Evolutionary conservation across 2,329 filamentous ascomycete species (phyloP).

Genomic region (Ceratocystis eucalypticola): DNA sequence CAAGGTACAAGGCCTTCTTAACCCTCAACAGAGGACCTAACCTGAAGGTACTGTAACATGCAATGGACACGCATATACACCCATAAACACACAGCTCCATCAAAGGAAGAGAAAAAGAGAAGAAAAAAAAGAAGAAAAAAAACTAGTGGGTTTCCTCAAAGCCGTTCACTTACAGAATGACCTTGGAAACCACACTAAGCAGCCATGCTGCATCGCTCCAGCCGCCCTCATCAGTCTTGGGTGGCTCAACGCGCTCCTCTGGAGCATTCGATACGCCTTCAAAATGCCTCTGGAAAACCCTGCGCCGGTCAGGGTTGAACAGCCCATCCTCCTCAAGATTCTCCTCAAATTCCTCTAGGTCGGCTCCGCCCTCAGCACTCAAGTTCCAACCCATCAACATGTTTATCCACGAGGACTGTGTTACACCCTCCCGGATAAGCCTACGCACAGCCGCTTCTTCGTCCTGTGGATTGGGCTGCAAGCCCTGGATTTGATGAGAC

Average conservation of each 20-base stretch:
- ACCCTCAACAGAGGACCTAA: not conserved
- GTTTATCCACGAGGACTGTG: slow-evolving; percentile 45
- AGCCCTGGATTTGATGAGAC: slow-evolving; percentile 7
- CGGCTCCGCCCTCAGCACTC: not conserved
- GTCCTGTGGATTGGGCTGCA: slow-evolving; percentile 35
- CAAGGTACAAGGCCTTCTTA: not conserved
- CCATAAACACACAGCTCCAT: not conserved
- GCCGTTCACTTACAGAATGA: slow-evolving; percentile 34
- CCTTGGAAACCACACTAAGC: slow-evolving; percentile 49
- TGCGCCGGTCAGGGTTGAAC: slow-evolving; percentile 7
- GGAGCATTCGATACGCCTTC: slow-evolving; percentile 25
- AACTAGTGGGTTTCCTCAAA: no score
- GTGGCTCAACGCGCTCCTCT: slow-evolving; percentile 35
- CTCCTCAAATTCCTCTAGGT: slow-evolving; percentile 31
- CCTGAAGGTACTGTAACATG: not conserved
- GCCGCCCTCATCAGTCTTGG: slow-evolving; percentile 41
- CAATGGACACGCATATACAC: not conserved
- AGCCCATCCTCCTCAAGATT: slow-evolving; percentile 29
- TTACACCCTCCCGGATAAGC: slow-evolving; percentile 40
- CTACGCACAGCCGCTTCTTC: slow-evolving; percentile 47
- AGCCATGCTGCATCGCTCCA: slow-evolving; percentile 59
- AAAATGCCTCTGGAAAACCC: slow-evolving; percentile 14
- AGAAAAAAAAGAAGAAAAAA: not conserved
- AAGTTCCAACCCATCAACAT: slow-evolving; percentile 42
- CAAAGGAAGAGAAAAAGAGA: not conserved